Conservation (phyloP, 2,329 filamentous ascomycete genomes). For the Aureobasidium sp. region DNA sequence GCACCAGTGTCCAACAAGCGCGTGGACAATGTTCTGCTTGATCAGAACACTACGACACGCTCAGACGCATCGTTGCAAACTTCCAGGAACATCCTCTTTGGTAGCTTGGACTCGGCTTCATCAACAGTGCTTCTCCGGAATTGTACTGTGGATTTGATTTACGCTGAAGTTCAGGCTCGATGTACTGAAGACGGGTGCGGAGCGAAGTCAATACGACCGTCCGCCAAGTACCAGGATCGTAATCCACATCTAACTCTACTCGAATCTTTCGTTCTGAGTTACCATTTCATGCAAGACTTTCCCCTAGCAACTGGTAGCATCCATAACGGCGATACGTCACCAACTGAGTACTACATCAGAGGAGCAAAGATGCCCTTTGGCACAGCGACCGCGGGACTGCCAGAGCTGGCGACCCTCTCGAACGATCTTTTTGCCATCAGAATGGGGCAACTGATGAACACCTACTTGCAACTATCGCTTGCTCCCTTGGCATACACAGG, state of each 20-base stretch:
- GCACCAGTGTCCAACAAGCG: slow-evolving; percentile 5
- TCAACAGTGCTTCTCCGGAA: not conserved
- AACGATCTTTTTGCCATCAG: slow-evolving; percentile 17
- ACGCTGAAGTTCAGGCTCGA: slow-evolving; percentile 2
- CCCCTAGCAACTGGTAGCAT: slow-evolving; percentile 7
- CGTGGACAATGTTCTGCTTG: not conserved
- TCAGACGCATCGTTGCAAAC: not conserved
- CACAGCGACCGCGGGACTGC: not conserved
- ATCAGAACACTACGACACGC: not conserved
- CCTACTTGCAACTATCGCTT: slow-evolving; percentile 24
- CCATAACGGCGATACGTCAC: not conserved
- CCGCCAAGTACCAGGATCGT: not conserved
- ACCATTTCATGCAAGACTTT: slow-evolving; percentile 3
- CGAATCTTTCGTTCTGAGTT: not conserved
- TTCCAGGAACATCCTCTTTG: slow-evolving; percentile 4
- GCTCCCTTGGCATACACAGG: slow-evolving; percentile 21
- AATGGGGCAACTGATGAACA: slow-evolving; percentile 22
- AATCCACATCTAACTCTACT: slow-evolving; percentile 9
- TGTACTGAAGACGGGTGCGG: not conserved
- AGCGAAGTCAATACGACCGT: slow-evolving; percentile 1
- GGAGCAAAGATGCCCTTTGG: slow-evolving; percentile 8
- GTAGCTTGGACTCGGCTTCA: not conserved
- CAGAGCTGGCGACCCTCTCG: not conserved
- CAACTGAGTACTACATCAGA: slow-evolving; percentile 4
- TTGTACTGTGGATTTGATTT: slow-evolving; percentile 4